A percentile compares a stretch with the other conserved stretches of the same genome.
phyloP scores from a whole-genome alignment of 805 yeast genomes.

The Metschnikowia peoriensis region DNA sequence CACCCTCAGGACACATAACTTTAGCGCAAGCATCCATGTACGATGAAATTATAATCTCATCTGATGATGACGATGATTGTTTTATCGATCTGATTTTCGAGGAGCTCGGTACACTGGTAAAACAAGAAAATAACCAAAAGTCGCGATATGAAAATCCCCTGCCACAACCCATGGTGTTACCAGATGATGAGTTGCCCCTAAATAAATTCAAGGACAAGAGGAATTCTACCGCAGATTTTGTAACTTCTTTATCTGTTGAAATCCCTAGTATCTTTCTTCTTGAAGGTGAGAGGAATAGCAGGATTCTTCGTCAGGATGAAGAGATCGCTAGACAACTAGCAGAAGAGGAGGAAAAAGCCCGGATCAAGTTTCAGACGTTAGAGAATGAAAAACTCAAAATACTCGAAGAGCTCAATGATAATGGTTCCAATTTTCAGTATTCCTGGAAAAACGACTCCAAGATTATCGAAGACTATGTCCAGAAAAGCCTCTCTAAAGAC shows the following conservation, averaged over 20 bases:
- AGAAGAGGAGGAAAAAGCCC: conserved; percentile 17
- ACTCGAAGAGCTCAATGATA: conserved; percentile 31
- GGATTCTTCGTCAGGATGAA: conserved; percentile 20
- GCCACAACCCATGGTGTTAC: not conserved
- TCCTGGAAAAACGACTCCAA: conserved; percentile 18
- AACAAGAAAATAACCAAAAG: no score
- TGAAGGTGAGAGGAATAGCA: conserved; percentile 28
- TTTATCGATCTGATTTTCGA: conserved; percentile 2
- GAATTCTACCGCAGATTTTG: not conserved
- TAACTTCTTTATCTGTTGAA: conserved; percentile 6
- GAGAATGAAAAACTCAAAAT: conserved; percentile 14
- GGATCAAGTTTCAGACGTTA: conserved; percentile 4
- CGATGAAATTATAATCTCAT: not conserved
- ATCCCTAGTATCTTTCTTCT: conserved; percentile 31
- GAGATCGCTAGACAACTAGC: conserved; percentile 22
- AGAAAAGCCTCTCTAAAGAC: conserved; percentile 10
- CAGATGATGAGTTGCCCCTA: not conserved
- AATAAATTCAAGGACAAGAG: not conserved
- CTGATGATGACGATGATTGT: not conserved
- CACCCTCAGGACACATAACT: not conserved
- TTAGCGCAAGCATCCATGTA: conserved; percentile 4
- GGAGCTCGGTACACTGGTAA: not conserved
- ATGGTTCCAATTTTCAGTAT: conserved; percentile 25
- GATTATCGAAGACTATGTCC: conserved; percentile 23
- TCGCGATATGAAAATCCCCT: not conserved